These are phyloP conservation scores for Chalara sp. DNA, from an alignment of 2,329 filamentous ascomycete genomes.

Conservation along the genomic window DNA sequence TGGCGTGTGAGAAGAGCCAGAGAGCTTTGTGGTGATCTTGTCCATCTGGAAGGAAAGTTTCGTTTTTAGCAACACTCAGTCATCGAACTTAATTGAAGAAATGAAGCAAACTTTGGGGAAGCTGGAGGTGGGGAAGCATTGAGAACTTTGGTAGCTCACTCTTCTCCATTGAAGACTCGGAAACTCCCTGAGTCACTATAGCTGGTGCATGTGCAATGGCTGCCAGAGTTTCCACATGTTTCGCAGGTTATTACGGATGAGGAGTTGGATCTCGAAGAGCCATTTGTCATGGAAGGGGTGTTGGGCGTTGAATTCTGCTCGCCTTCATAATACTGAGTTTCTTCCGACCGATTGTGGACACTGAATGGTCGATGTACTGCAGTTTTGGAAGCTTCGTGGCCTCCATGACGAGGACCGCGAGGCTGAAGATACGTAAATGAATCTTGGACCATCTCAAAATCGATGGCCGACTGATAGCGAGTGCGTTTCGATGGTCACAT, in stretches of 20 bases:
- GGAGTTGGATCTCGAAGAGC: constrained; percentile 1
- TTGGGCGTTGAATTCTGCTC: not conserved
- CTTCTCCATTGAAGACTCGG: not conserved
- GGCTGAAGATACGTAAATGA: too few relatives aligned
- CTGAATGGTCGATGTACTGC: too few relatives aligned
- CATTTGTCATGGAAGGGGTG: constrained; percentile 1
- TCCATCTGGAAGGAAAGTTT: too few relatives aligned
- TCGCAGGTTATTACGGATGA: constrained; percentile 3
- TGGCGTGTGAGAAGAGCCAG: too few relatives aligned
- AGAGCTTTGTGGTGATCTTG: too few relatives aligned
- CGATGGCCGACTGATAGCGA: not conserved
- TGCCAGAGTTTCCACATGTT: not conserved
- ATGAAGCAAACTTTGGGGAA: too few relatives aligned
- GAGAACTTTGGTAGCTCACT: not conserved
- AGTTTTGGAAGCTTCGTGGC: too few relatives aligned
- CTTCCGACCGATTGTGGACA: not conserved
- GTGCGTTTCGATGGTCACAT: not conserved
- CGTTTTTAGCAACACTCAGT: too few relatives aligned
- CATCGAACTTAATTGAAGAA: too few relatives aligned
- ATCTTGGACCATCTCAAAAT: not conserved
- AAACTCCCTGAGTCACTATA: not conserved
- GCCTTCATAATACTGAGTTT: not conserved
- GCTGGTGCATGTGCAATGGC: not conserved
- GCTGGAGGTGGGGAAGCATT: not conserved
- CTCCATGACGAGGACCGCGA: too few relatives aligned